Evolutionary conservation across 1,284 basidiomycete genomes (phyloP).

Genomic region (Cutaneotrichosporon cutaneum): DNA sequence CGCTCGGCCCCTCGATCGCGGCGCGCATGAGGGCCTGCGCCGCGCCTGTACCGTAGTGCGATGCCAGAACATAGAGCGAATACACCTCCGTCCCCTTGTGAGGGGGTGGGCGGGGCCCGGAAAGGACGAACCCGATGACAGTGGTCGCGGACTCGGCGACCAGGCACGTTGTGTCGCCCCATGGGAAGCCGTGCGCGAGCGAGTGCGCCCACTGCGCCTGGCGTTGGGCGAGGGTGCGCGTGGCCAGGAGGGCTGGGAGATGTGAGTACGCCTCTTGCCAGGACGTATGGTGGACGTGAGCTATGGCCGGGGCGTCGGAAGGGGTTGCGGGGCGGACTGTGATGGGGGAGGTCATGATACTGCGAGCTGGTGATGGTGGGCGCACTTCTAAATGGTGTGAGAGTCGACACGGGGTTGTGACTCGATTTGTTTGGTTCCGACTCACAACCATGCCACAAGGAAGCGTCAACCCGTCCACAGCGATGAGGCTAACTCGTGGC

Average conservation of each 20-base stretch:
- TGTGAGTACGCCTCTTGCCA: conserved; percentile 2
- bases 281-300: background rate
- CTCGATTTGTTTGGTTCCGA: conserved; percentile 11
- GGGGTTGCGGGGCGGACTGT: background rate
- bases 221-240: background rate
- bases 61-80: background rate
- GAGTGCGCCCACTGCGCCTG: background rate
- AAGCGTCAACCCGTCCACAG: background rate
- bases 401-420: background rate
- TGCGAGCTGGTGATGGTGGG: too few species aligned
- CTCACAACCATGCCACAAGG: too few species aligned
- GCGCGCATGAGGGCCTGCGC: background rate
- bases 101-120: background rate
- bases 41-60: background rate
- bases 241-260: background rate
- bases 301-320: background rate
- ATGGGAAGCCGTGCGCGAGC: background rate
- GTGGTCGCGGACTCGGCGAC: background rate
- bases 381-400: too few species aligned
- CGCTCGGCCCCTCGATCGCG: background rate
- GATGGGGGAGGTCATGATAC: background rate
- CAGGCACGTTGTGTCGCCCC: background rate
- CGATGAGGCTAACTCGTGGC: too few species aligned
- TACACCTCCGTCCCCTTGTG: background rate
- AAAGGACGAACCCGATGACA: background rate